Evolutionary conservation across 2,329 filamentous ascomycete genomes (phyloP), one percentile per base, ranked within the genome.

Genomic region (Stachybotrys chartarum): DNA sequence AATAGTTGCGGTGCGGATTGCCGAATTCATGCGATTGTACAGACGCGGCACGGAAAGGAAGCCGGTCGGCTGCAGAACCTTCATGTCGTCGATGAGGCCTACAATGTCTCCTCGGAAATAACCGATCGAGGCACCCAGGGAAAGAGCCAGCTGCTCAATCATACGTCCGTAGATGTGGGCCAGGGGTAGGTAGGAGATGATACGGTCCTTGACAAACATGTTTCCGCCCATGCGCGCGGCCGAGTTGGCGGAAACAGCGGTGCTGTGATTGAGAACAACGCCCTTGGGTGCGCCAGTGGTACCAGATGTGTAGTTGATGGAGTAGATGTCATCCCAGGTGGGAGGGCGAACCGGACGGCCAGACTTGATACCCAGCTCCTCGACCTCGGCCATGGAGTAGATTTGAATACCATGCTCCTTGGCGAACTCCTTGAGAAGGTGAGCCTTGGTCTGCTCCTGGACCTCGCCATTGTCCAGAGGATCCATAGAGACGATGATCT

Each of bases 151-250:
- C 69, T 95, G 88, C 69, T 99, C 94, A 46, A 86, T 78, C 61
- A 97, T 79, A 55, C 94, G 87, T 60, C 92, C 89, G 70, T 90
- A 97, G 64, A 99, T 97, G 69, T 99, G 94, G 10, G 94, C 94
- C 45, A 97, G 76, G 0, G 94, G 94, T 53, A 99, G 81, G 72
- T 97, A 99, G 1, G 93, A 97, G 56, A 90, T 82, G 61, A 87
- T 78, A 3, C 86, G 75, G 61, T 94, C 88, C 58, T 71, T 72
- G 52, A 75, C 64, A 3, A 63, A 61, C 55, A 83, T 77, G 12
- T 77, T 75, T 12, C 75, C 75, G 56, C 83, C 77, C 44, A 82
- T 72, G 56, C 89, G 78, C 52, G 81, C 82, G 17, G 80, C 75
- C 12, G 84, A 78, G 48, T 88, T 80, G 45, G 85, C 90, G 12